phyloP scores from a whole-genome alignment of 2,329 filamentous ascomycete genomes.

The Trichothecium roseum region DNA sequence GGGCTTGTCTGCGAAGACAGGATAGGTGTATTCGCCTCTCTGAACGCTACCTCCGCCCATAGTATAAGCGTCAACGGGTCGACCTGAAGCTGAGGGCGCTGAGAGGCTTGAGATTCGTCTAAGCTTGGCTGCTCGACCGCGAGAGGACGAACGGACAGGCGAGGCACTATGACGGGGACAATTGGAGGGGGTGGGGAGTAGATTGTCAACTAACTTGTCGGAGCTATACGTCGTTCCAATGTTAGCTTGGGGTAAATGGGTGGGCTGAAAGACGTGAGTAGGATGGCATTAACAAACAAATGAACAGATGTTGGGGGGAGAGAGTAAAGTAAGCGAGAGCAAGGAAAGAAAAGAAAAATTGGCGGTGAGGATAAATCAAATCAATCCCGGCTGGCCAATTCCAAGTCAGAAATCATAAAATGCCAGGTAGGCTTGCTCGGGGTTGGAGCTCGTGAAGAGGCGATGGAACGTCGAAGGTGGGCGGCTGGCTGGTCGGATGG shows the following conservation, averaged over 20 bases:
- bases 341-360: background rate
- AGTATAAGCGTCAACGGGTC: conserved; percentile 16
- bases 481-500: too few species aligned
- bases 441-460: too few species aligned
- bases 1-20: conserved; percentile 38
- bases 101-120: conserved; percentile 24
- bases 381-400: background rate
- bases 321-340: background rate
- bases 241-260: background rate
- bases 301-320: too few species aligned
- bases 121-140: conserved; percentile 10
- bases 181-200: conserved; percentile 12
- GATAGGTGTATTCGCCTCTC: conserved; percentile 38
- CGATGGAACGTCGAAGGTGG: too few species aligned
- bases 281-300: background rate
- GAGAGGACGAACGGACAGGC: background rate
- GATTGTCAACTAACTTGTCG: conserved; percentile 11
- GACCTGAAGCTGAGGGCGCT: conserved; percentile 22
- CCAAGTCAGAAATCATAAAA: background rate
- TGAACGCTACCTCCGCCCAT: conserved; percentile 41
- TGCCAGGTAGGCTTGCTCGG: too few species aligned
- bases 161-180: conserved; percentile 12
- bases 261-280: background rate
- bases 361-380: background rate
- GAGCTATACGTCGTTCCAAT: too few species aligned